Evolutionary conservation across 345 rosid species (phyloP).

Genomic region (Zanthoxylum bungeanum): DNA sequence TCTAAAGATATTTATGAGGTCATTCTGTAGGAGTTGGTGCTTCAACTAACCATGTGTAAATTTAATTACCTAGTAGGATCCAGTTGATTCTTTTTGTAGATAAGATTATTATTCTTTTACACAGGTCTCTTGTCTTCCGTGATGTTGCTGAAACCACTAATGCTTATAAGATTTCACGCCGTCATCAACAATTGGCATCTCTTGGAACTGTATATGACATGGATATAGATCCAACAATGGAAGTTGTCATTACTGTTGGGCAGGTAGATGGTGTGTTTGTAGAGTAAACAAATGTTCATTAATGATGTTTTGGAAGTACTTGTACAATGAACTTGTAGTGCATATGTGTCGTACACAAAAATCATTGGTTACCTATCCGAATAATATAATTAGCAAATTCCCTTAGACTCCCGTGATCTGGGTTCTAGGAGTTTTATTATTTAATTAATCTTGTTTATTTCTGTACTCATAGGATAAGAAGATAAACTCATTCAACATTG

Average conservation of each 20-base stretch:
- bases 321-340: conserved; percentile 2
- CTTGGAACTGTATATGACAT: conserved; percentile 78
- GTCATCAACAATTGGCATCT: conserved; percentile 67
- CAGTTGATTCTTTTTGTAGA: neutral
- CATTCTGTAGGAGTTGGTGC: conserved; percentile 1
- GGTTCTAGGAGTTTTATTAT: conserved; percentile 12
- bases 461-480: conserved; percentile 64
- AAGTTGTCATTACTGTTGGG: conserved; percentile 72
- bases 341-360: conserved; percentile 4
- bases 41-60: neutral
- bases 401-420: conserved; percentile 3
- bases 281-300: neutral
- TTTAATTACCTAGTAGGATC: neutral
- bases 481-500: conserved; percentile 59
- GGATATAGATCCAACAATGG: conserved; percentile 64
- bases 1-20: neutral
- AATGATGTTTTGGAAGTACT: neutral
- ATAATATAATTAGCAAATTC: neutral
- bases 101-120: conserved; percentile 19
- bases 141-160: conserved; percentile 41
- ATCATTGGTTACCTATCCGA: neutral
- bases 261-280: conserved; percentile 43
- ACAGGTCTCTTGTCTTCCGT: conserved; percentile 64
- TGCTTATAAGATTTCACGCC: conserved; percentile 40
- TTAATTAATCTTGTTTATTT: neutral